Evolutionary conservation across 345 rosid genomes (phyloP).

Genomic region (Balakata baccata): DNA sequence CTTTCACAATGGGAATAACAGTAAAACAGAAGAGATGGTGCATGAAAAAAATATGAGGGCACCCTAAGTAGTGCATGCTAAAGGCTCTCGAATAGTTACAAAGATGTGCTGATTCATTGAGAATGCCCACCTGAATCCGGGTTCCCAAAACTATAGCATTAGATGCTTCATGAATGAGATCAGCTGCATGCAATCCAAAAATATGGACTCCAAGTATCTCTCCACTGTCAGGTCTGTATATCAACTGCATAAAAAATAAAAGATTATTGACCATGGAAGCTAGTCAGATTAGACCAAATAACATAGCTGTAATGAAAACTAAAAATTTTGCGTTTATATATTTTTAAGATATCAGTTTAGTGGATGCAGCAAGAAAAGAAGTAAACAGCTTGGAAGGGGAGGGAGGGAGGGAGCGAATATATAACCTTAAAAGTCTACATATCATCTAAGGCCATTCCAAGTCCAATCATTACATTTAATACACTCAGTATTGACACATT

Average conservation of each 20-base stretch:
- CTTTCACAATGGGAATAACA: no score
- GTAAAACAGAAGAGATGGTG: neutral
- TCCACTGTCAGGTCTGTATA: constrained; percentile 94
- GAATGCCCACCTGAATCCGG: constrained; percentile 57
- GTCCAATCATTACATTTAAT: neutral
- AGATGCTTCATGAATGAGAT: constrained; percentile 99
- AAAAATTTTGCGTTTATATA: neutral
- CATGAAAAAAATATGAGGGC: neutral
- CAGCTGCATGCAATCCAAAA: constrained; percentile 96
- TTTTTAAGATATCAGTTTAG: neutral
- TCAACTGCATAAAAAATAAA: constrained; percentile 54
- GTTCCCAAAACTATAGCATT: constrained; percentile 94
- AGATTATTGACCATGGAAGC: neutral
- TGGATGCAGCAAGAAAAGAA: neutral
- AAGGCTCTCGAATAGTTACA: no score
- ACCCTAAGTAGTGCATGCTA: no score
- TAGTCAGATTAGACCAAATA: neutral
- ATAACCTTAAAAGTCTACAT: neutral
- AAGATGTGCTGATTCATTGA: neutral
- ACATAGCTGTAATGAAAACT: neutral
- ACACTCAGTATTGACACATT: neutral
- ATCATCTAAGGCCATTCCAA: neutral
- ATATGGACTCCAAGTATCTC: constrained; percentile 98
- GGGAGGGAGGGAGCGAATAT: neutral
- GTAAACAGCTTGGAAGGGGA: neutral